Evolutionary conservation across 257 asterid genomes (phyloP), one percentile per base, ranked within the genome.

Genomic region (Penstemon barbatus): DNA sequence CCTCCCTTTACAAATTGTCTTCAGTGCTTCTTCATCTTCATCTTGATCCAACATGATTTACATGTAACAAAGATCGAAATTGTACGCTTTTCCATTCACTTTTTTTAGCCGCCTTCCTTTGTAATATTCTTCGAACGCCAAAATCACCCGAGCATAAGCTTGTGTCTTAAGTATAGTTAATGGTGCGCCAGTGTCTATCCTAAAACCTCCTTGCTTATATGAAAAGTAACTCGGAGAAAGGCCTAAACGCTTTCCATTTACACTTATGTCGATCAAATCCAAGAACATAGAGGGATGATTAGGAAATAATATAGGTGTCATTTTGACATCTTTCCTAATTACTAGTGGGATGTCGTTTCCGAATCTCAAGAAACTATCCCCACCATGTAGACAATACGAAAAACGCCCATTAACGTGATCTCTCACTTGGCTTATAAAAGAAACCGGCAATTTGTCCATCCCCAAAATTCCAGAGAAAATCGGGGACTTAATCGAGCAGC

Each of bases 251-350:
- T 19, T 55, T 13, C 10, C 4, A 9, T 36, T 62, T 8, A 75
- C 75, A 65, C 71, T 75, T 50, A 70, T 56, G 72, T 63, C 79
- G 10, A 5, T 63, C 69, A 75, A 70, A 9, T 44, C 52, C 69
- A 75, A 46, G 57, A 0, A 61, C 63, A 69, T 9, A 1, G 38
- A 4, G 25, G 59, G 25, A 3, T 10, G 12, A 19, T 19, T 5
- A 41, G 75, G 63, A 39, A 38, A 0, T 44, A 75, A 39, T 13
- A 70, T 48, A 6, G 7, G 4, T 2, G 68, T 59, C 6, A 46
- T 63, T 43, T 61, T 70, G 1, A 53, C 58, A 2, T 57, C 19
- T 51, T 40, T 57, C 52, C 69, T 38, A n/a, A n/a, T n/a, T 12
- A 41, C n/a, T 57, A 1, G 39, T 58, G 79, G 72, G 51, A 75